These are phyloP conservation scores for Leccinum olivaceopallidum DNA, from an alignment of 768 basidiomycete genomes.

Conservation along the genomic window DNA sequence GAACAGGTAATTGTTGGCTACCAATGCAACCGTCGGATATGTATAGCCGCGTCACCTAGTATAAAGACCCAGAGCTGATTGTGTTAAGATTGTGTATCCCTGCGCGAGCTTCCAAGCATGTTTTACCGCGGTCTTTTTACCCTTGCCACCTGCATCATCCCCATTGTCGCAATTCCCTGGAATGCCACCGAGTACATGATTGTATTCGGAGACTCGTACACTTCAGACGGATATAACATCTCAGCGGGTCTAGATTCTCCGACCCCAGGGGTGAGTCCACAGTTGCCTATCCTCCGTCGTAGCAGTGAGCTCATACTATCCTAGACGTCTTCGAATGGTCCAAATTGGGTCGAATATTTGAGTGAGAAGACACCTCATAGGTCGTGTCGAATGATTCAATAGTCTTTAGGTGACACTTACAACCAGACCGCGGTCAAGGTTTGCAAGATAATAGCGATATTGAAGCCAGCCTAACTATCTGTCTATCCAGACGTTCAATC, in stretches of 20 bases:
- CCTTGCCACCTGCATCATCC: slow-evolving; percentile 3
- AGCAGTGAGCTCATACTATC: slow-evolving; percentile 4
- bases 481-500: slow-evolving; percentile 55
- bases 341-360: slow-evolving; percentile 60
- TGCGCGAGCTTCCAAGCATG: slow-evolving; percentile 12
- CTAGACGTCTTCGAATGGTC: slow-evolving; percentile 61
- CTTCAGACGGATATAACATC: slow-evolving; percentile 58
- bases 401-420: slow-evolving; percentile 45
- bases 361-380: slow-evolving; percentile 33
- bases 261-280: slow-evolving; percentile 47
- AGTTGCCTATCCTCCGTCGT: background rate
- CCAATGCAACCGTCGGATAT: too few species aligned
- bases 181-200: slow-evolving; percentile 54
- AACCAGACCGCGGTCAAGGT: slow-evolving; percentile 57
- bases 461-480: background rate
- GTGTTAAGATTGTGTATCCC: background rate
- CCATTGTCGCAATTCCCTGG: slow-evolving; percentile 42
- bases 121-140: slow-evolving; percentile 3
- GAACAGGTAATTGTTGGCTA: too few species aligned
- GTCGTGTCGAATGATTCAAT: slow-evolving; percentile 1
- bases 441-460: background rate
- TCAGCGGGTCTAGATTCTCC: slow-evolving; percentile 54
- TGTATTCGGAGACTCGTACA: slow-evolving; percentile 66
- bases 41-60: slow-evolving; percentile 2
- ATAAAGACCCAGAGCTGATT: slow-evolving; percentile 1